Percentiles rank a stretch among this genome's conserved stretches.
Evolutionary conservation across 768 basidiomycete genomes (phyloP).

Genomic region (Xerocomellus chrysenteron): DNA sequence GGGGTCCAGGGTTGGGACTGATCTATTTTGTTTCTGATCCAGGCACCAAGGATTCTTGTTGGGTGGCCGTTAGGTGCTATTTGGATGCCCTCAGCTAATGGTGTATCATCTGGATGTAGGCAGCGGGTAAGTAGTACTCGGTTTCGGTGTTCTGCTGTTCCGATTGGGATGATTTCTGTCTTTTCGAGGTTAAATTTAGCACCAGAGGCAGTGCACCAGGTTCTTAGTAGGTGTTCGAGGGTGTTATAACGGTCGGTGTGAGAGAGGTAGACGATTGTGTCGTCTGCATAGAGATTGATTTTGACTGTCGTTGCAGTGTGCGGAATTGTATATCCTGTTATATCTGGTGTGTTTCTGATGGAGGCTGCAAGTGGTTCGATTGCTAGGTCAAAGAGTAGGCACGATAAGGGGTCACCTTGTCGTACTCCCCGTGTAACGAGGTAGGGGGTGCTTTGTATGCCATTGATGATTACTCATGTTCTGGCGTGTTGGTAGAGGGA

Average conservation of each 20-base stretch:
- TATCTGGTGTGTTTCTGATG: background rate
- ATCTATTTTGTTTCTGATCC: conserved; percentile 24
- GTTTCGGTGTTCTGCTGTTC: no score
- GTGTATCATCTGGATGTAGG: background rate
- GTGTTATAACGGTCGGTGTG: conserved; percentile 17
- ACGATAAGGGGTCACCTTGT: conserved; percentile 27
- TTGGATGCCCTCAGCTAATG: background rate
- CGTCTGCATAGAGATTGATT: conserved; percentile 28
- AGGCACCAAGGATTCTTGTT: conserved; percentile 10
- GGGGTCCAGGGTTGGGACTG: conserved; percentile 14
- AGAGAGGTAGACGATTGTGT: conserved; percentile 19
- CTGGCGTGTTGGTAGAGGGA: background rate
- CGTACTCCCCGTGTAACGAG: conserved; percentile 26
- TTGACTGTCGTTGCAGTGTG: background rate
- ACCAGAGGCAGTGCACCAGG: conserved; percentile 32
- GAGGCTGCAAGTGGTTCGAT: background rate
- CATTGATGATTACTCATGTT: background rate
- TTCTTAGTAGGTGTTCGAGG: no score
- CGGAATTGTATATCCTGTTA: background rate
- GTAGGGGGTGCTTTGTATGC: background rate
- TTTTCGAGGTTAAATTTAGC: conserved; percentile 20
- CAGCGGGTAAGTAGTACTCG: no score
- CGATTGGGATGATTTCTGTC: no score
- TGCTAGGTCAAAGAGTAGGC: background rate
- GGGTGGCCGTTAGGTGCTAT: conserved; percentile 17